Base-by-base conservation (phyloP, 805 yeast species). In the Kluyveromyces nonfermentans region DNA sequence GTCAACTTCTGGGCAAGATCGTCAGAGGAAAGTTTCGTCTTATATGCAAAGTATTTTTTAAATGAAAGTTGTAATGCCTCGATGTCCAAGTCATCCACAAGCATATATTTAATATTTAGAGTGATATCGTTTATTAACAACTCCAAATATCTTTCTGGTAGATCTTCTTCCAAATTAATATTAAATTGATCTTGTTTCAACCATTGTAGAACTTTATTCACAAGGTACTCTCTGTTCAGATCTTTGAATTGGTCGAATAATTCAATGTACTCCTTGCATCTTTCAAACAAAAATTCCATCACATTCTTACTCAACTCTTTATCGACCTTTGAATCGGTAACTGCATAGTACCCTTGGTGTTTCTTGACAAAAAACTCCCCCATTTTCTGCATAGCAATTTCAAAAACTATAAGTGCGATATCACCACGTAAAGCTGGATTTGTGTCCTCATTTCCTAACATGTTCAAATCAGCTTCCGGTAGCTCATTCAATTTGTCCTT, bases 381-480 rank as follows among this genome's bases (percentile, higher is more conserved):
- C 22, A 80, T 52, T 3, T 74, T 67, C 54, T 78, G 63, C 67
- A 80, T 68, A 45, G 80, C 79, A 55, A 79, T 65, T 69, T 90
- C 78, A 69, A 80, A 78, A 50, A 90, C 73, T 0, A 85, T 74
- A 45, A 82, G 61, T 1, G 84, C 84, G 43, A 84, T 71, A 55
- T 82, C 87, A 44, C 93, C 90, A 47, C 75, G 73, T 46, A 84
- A 60, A 0, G 87, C 90, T 7, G 90, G 89, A 54, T 83, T 84
- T 20, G 86, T 77, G 40, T 85, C 94, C n/a, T 82, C 80, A 49
- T 80, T 79, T 20, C 96, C 97, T 51, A 89, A 70, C 72, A 86
- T 80, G 54, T 79, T 81, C 69, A 86, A 72, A 57, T 88, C 93
- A 28, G 88, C 85, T 50, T 88, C 96, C 0, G 97, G 96, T 49